Base-by-base conservation (phyloP, 1,284 basidiomycete genomes). In the Apiotrichum montevideense region DNA sequence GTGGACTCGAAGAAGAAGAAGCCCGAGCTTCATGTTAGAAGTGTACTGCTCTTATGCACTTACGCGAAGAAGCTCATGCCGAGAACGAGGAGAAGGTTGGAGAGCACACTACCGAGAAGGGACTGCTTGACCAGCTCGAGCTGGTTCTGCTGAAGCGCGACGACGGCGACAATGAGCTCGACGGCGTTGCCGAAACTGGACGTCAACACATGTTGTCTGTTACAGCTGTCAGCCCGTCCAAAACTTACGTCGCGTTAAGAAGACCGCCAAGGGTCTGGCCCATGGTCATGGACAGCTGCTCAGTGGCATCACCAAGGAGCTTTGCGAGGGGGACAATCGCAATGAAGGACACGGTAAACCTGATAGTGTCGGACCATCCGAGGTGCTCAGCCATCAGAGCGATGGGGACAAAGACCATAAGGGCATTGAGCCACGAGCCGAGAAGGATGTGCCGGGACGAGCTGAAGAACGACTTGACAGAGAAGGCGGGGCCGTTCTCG, bases 41-140 rank as follows among this genome's bases (percentile, higher is more conserved):
- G 35, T 50, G 29, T 40, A 42, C 34, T 46, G 13, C 41, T 33
- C 13, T 21, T 43, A 5, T 47, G 10, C 37, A 39, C 37, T 39
- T 61, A 88, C 59, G 87, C 88, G 49, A 92, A 79, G 80, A 91
- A 93, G 29, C 88, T 90, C 77, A 87, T 90, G 21, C 91, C 91
- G 6, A 94, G 79, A 13, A 95, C 91, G 35, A 94, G 81, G 5
- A 94, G 81, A 52, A 92, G 80, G 75, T 95, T 95, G n/a, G 88
- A 91, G 34, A 95, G 77, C 54, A 95, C 88, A 51, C 68, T 72
- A 15, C 77, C 77, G 11, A 79, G 66, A 55, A 79, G 70, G 37
- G 89, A 91, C 21, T 87, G 90, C 75, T 94, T 89, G 3, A 95
- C 90, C 61, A 95, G 87, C 43, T 86, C 83, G 14, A 93, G 79